Evolutionary conservation across 495 filamentous ascomycete genomes (phyloP).

Genomic region (Astrocystis sublimbata): DNA sequence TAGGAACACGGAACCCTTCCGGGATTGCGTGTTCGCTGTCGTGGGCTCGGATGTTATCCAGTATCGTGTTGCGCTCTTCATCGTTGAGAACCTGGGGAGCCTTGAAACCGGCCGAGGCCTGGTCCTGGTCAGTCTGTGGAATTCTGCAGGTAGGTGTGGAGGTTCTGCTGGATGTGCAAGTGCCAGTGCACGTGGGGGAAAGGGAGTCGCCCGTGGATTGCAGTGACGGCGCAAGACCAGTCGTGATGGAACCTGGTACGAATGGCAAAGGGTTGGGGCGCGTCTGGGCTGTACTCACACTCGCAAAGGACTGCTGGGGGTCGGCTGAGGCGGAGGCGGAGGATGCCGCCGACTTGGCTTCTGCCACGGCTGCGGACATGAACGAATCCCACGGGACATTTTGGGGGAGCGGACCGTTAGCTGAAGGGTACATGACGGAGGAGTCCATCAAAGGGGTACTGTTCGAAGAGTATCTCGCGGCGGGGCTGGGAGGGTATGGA

Average conservation of each 20-base stretch:
- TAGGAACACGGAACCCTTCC: conserved; percentile 85
- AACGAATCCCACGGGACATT: conserved; percentile 71
- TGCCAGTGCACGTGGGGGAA: conserved; percentile 65
- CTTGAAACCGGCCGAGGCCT: conserved; percentile 65
- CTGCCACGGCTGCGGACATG: conserved; percentile 61
- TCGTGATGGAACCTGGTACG: conserved; percentile 65
- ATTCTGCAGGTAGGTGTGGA: conserved; percentile 56
- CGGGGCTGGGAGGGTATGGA: conserved; percentile 67
- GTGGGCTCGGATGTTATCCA: conserved; percentile 78
- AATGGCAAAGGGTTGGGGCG: conserved; percentile 63
- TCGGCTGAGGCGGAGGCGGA: conserved; percentile 68
- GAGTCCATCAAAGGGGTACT: conserved; percentile 67
- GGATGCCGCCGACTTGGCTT: conserved; percentile 68
- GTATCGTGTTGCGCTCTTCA: conserved; percentile 76
- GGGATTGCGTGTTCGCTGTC: conserved; percentile 82
- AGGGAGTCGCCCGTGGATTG: conserved; percentile 70
- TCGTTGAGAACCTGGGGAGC: conserved; percentile 69
- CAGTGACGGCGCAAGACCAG: conserved; percentile 60
- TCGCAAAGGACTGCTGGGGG: conserved; percentile 60
- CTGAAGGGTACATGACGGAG: conserved; percentile 66
- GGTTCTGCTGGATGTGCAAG: conserved; percentile 66
- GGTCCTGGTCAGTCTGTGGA: conserved; percentile 40
- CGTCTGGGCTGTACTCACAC: conserved; percentile 52
- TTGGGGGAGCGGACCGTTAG: conserved; percentile 76
- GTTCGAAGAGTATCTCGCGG: conserved; percentile 72